Percentiles rank a stretch among this genome's conserved stretches.
Evolutionary conservation across 305 asterid species (phyloP).

Genomic region (Fraxinus angustifolia): DNA sequence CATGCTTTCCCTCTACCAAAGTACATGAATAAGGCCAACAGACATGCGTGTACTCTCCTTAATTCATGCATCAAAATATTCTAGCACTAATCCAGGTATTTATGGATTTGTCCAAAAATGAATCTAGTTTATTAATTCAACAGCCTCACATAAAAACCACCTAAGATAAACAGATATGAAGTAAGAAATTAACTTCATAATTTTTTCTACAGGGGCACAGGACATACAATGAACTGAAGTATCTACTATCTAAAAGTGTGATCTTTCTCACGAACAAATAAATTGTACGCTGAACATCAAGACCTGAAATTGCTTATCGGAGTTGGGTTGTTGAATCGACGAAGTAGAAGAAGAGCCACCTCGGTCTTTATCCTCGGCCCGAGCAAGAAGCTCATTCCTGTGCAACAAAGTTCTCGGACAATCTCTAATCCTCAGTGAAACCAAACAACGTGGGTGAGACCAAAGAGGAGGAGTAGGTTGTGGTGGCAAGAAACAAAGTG

Average conservation of each 20-base stretch:
- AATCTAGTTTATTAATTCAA: background rate
- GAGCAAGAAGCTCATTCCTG: constrained; percentile 54
- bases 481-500: constrained; percentile 9
- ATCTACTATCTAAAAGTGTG: background rate
- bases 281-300: background rate
- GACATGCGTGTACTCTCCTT: background rate
- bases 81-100: background rate
- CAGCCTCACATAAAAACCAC: background rate
- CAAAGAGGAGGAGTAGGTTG: constrained; percentile 22
- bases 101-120: background rate
- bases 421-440: constrained; percentile 23
- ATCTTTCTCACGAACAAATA: background rate
- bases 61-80: background rate
- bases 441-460: constrained; percentile 26
- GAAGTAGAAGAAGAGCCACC: constrained; percentile 41
- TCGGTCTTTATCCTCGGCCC: constrained; percentile 74
- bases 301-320: constrained; percentile 51
- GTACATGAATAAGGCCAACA: background rate
- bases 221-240: constrained; percentile 1
- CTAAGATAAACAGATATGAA: background rate
- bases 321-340: constrained; percentile 38
- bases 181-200: background rate
- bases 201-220: constrained; percentile 1
- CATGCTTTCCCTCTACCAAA: background rate
- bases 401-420: constrained; percentile 32